Evolutionary conservation across 768 basidiomycete genomes (phyloP).

Genomic region (Suillus clintonianus): DNA sequence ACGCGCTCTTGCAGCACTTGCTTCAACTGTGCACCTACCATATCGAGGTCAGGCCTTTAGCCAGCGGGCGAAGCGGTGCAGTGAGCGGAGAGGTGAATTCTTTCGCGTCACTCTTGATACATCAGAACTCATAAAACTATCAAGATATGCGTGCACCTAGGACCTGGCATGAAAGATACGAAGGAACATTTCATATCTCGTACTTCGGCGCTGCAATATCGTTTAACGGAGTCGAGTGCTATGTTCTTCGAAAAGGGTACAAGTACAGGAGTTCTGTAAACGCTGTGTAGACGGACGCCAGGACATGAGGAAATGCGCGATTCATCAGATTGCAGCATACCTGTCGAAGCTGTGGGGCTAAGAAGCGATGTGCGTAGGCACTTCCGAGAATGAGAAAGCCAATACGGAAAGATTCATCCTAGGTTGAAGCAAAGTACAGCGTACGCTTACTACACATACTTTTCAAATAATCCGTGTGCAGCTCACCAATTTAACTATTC

Average conservation of each 20-base stretch:
- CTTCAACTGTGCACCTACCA: conserved; percentile 69
- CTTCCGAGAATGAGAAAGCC: background rate
- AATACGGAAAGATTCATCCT: background rate
- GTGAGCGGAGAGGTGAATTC: conserved; percentile 72
- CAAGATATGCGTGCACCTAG: conserved; percentile 65
- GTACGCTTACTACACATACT: background rate
- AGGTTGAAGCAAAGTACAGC: background rate
- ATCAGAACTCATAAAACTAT: background rate
- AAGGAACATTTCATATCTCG: conserved; percentile 47
- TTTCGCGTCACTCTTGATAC: background rate
- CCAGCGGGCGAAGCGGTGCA: conserved; percentile 74
- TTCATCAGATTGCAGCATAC: background rate
- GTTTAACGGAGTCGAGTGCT: conserved; percentile 63
- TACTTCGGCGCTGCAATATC: conserved; percentile 65
- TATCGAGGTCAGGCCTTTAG: conserved; percentile 68
- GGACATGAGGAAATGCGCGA: background rate
- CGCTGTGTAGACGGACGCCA: background rate
- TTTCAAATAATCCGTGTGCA: background rate
- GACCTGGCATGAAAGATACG: conserved; percentile 41
- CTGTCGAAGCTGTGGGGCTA: background rate
- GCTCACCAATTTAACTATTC: background rate
- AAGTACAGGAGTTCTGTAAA: conserved; percentile 60
- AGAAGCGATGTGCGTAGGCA: background rate
- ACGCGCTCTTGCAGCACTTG: conserved; percentile 59
- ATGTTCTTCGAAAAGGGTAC: conserved; percentile 77